Base-by-base conservation (phyloP, 768 basidiomycete species). In the Favolaschia claudopus region DNA sequence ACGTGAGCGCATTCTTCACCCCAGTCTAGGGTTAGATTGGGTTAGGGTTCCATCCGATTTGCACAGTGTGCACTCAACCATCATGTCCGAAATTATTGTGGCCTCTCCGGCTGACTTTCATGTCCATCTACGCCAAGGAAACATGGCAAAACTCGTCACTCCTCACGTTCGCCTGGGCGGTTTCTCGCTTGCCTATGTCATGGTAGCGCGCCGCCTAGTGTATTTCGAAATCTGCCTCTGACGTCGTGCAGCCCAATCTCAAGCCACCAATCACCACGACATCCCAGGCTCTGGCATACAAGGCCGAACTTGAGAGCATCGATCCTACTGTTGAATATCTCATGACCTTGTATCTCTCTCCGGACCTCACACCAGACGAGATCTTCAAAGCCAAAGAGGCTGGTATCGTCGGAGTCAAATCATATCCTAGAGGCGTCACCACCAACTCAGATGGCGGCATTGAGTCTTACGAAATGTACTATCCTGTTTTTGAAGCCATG, bases 381-480 rank as follows among this genome's bases (percentile, higher is more conserved):
- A 89, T 99, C 67, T 83, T 84, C 67, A 96, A 93, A 74, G 97
- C 96, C 13, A 90, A 89, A 51, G 74, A 80, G 32, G 90, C 91
- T 17, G 96, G 97, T 19, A 85, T 99, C 61, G 84, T 83, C 42
- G 93, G 96, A 36, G 93, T 99, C 66, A 99, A 99, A 76, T 95
- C 93, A 15, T 99, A 99, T 73, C 97, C 97, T 44, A 83, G 93
- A 59, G 97, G 97, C 10, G 96, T 99, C 4, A 99, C 97, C 22
- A 99, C 97, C 32, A 96, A 98, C 73, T 96, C 93, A 13, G 93
- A 95, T 56, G 89, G 92, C 31, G 97, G 97, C 7, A 96, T 99
- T 64, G 96, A 99, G 72, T 93, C 93, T 14, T 99, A 99, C 67
- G 92, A 92, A 66, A 81, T 85, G 1, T 99, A 96, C 72, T 97